A percentile compares a stretch with the other conserved stretches of the same genome.
phyloP scores from a whole-genome alignment of 495 filamentous ascomycete genomes.

The Bryoglossum gracile region DNA sequence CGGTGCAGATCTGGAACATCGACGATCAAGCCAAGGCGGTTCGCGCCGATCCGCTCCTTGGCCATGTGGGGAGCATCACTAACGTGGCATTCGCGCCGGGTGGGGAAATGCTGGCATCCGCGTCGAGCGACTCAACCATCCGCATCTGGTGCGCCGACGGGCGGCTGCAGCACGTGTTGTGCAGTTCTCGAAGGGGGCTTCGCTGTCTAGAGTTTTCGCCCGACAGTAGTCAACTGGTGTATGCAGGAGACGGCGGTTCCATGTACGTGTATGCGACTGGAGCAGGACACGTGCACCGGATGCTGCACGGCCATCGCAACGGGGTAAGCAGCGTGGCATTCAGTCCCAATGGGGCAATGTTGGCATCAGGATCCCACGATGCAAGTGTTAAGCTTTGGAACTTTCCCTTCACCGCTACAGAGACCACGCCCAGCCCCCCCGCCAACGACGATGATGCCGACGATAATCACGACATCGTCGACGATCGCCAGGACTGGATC shows the following conservation, averaged over 20 bases:
- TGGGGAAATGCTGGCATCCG: not conserved
- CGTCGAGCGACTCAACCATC: not conserved
- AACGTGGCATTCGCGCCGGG: not conserved
- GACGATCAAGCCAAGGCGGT: not conserved
- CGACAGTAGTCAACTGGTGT: not conserved
- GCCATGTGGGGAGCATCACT: not conserved
- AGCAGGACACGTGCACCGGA: not conserved
- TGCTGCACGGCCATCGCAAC: not conserved
- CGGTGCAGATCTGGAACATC: not conserved
- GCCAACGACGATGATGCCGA: not conserved
- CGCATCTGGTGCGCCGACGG: not conserved
- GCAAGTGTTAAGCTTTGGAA: not conserved
- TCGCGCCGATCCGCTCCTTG: not conserved
- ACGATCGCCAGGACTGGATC: not conserved
- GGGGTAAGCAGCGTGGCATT: not conserved
- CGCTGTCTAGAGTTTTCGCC: not conserved
- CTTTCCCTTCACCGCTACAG: not conserved
- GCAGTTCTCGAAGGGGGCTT: not conserved
- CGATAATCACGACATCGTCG: not conserved
- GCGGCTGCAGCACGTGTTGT: not conserved
- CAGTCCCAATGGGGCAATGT: not conserved
- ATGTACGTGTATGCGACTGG: not conserved
- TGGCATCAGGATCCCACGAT: not conserved
- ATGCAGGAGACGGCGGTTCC: not conserved
- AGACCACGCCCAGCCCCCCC: not conserved